Conservation (phyloP, 2,329 filamentous ascomycete species). For the Penicillium aurantiogriseum region DNA sequence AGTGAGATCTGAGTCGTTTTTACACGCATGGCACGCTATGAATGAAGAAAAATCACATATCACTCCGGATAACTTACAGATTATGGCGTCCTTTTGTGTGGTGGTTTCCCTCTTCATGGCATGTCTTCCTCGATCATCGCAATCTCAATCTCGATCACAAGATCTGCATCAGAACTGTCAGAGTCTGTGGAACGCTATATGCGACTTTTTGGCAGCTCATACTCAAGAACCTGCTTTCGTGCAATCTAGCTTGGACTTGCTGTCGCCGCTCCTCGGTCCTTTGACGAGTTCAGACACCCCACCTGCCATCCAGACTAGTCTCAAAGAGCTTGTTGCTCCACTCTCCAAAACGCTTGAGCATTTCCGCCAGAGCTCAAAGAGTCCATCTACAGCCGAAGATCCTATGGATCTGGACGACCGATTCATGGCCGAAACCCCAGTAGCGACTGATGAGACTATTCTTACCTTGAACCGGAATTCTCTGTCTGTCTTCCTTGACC, state of each 20-base stretch:
- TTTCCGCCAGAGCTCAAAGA: slow-evolving; percentile 24
- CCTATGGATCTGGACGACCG: slow-evolving; percentile 47
- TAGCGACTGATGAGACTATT: slow-evolving; percentile 23
- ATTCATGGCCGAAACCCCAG: slow-evolving; percentile 29
- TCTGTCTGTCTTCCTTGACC: slow-evolving; percentile 31
- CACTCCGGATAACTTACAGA: slow-evolving; percentile 51
- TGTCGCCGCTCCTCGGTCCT: slow-evolving; percentile 35
- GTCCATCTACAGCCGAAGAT: slow-evolving; percentile 24
- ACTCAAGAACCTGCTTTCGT: slow-evolving; percentile 31
- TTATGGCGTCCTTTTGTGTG: slow-evolving; percentile 51
- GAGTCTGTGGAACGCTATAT: slow-evolving; percentile 37
- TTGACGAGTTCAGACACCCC: slow-evolving; percentile 18
- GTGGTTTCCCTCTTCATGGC: slow-evolving; percentile 39
- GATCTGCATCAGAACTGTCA: slow-evolving; percentile 30
- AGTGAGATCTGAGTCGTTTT: slow-evolving; percentile 47
- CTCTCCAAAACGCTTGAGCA: slow-evolving; percentile 34
- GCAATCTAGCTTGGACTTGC: slow-evolving; percentile 33
- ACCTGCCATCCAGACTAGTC: slow-evolving; percentile 22
- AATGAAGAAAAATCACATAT: slow-evolving; percentile 45
- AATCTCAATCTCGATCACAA: slow-evolving; percentile 29
- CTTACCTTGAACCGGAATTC: slow-evolving; percentile 35
- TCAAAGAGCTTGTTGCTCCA: slow-evolving; percentile 29
- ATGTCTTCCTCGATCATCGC: slow-evolving; percentile 32
- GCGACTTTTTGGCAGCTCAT: slow-evolving; percentile 30
- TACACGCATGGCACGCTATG: slow-evolving; percentile 46